Base-by-base conservation (phyloP, 495 filamentous ascomycete genomes). In the Parmelia sp. region DNA sequence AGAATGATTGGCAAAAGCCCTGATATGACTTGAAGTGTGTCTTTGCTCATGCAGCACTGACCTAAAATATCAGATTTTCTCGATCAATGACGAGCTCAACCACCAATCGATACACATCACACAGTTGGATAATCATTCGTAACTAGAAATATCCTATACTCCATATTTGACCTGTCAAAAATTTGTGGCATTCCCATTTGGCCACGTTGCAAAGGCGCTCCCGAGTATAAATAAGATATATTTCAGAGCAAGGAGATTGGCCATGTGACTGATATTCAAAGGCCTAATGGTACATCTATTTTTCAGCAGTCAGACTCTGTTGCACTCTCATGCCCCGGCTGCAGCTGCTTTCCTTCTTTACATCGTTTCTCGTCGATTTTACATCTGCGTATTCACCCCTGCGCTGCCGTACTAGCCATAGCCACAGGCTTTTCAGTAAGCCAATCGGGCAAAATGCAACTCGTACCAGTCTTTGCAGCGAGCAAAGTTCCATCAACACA, bases 11-110 rank as follows among this genome's bases (percentile, higher is more conserved):
- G 3, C 45, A 31, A 33, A 35, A 3, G 21, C 47, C 47, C 14
- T 55, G 7, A 33, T 12, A 21, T 55, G 51, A 33, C 29, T 33
- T 53, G 17, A 21, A 23, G 9, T 11, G 31, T 55, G 8, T 10
- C 33, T 14, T 55, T 25, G 6, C 33, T 25, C 21, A 29, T 17
- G 51, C 51, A 55, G 51, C 51, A 55, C 51, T 55, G 51, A 55
- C 51, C 29, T 55, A 15, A 33, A 53, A 33, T 8, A 31, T 53
- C 51, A 55, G 51, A 29, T 0, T 33, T 55, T 35, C 51, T 55
- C 51, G 29, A 31, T 12, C 51, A 33, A 55, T n/a, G 51, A 33
- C 51, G 51, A 55, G 51, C 51, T 55, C 51, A 33, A 35, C 15
- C 6, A 15, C 51, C 15, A 4, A 21, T 33, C 51, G 15, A 55